Conservation (phyloP, 177 flowering plant species). For the Telopea speciosissima region DNA sequence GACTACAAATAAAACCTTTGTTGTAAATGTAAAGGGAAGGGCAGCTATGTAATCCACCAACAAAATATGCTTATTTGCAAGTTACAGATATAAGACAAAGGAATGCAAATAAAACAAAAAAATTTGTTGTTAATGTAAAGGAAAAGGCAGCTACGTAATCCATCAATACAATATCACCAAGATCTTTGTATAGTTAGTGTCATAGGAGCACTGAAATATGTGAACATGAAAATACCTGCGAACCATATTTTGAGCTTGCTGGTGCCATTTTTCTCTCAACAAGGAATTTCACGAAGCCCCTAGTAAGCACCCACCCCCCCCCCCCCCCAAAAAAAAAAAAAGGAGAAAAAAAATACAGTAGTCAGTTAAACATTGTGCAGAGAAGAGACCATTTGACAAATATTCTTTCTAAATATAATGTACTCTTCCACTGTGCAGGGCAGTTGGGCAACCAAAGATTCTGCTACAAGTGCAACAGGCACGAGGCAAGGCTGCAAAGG, state of each 20-base stretch:
- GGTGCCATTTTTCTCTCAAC: slow-evolving; percentile 56
- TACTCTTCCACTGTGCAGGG: no score
- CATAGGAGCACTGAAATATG: neutral
- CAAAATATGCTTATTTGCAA: no score
- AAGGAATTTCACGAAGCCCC: slow-evolving; percentile 81
- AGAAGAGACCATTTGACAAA: neutral
- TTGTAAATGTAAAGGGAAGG: no score
- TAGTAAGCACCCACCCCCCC: slow-evolving; percentile 8
- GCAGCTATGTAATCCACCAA: no score
- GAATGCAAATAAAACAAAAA: neutral
- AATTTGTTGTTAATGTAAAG: neutral
- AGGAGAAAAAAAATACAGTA: neutral
- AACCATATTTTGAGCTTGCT: slow-evolving; percentile 71
- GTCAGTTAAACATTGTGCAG: neutral
- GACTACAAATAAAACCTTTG: no score
- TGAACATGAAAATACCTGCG: slow-evolving; percentile 53
- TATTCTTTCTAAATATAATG: neutral
- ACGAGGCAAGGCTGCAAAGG: no score
- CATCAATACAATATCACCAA: neutral
- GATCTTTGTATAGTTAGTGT: neutral
- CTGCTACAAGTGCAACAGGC: no score
- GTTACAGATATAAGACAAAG: neutral
- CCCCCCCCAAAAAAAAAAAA: neutral
- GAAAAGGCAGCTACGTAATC: neutral
- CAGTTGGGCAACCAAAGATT: no score